A percentile compares a stretch with the other conserved stretches of the same genome.
Conservation (phyloP, 83 land plant genomes). For the Larix sibirica region DNA sequence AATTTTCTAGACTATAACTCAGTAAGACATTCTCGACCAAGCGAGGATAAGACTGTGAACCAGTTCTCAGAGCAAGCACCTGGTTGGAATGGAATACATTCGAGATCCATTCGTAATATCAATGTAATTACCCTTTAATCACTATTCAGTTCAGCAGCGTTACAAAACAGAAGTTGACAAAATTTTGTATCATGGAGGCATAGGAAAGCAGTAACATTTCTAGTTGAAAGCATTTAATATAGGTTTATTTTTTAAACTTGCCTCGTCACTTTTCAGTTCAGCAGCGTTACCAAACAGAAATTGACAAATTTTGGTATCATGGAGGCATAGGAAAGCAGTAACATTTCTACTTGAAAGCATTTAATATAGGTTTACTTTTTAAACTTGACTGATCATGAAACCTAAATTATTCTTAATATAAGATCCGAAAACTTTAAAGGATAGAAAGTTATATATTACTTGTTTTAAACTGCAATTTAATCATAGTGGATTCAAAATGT, state of each 20-base stretch:
- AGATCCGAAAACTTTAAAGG: neutral
- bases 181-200: neutral
- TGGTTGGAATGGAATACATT: slow-evolving; percentile 1
- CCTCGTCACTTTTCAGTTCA: neutral
- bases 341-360: neutral
- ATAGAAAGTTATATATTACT: too few relatives aligned
- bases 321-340: neutral
- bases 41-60: neutral
- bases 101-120: neutral
- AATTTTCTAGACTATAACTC: too few relatives aligned
- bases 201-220: neutral
- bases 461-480: too few relatives aligned
- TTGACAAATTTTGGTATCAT: neutral
- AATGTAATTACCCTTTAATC: neutral
- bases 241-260: neutral
- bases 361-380: neutral
- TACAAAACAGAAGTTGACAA: neutral
- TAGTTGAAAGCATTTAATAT: neutral
- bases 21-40: too few relatives aligned
- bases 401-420: neutral
- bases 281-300: neutral
- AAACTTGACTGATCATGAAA: neutral
- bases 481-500: too few relatives aligned
- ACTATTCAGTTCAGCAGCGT: neutral
- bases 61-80: neutral